Conservation (phyloP, 192 early-diverging fungal genomes). For the Backusella tuberculispora region DNA sequence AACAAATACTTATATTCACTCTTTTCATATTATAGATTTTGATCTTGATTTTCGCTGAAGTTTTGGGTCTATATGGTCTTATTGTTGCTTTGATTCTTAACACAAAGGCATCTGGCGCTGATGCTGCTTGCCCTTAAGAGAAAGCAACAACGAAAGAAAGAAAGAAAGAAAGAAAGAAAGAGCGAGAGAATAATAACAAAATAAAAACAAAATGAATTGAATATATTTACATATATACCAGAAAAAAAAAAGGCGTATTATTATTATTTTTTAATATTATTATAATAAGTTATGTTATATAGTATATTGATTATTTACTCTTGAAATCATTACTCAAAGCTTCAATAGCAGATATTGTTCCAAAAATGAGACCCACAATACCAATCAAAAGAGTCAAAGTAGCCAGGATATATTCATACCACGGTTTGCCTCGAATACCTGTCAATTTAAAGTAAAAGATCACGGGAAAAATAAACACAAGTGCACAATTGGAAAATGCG, state of each 20-base stretch:
- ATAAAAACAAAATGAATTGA: neutral
- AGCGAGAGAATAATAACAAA: neutral
- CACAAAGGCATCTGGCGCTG: slow-evolving; percentile 69
- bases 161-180: slow-evolving; percentile 1
- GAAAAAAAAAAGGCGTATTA: neutral
- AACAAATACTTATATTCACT: neutral
- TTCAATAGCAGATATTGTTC: slow-evolving; percentile 32
- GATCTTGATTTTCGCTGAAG: slow-evolving; percentile 99
- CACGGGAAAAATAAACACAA: slow-evolving; percentile 76
- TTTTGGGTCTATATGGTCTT: slow-evolving; percentile 94
- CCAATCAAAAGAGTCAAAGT: slow-evolving; percentile 30
- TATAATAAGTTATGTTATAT: neutral
- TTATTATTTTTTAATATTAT: neutral
- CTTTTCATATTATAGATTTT: slow-evolving; percentile 61
- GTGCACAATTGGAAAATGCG: slow-evolving; percentile 65
- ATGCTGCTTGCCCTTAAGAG: slow-evolving; percentile 3
- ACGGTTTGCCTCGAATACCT: slow-evolving; percentile 49
- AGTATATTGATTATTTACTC: neutral
- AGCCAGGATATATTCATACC: slow-evolving; percentile 19
- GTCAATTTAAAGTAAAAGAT: slow-evolving; percentile 72
- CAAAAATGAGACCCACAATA: slow-evolving; percentile 36
- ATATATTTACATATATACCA: neutral
- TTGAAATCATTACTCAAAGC: slow-evolving; percentile 28
- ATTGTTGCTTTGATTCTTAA: slow-evolving; percentile 98
- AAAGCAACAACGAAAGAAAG: neutral